Conservation (phyloP, 2,329 filamentous ascomycete species). For the Pestalotiopsis sp. region DNA sequence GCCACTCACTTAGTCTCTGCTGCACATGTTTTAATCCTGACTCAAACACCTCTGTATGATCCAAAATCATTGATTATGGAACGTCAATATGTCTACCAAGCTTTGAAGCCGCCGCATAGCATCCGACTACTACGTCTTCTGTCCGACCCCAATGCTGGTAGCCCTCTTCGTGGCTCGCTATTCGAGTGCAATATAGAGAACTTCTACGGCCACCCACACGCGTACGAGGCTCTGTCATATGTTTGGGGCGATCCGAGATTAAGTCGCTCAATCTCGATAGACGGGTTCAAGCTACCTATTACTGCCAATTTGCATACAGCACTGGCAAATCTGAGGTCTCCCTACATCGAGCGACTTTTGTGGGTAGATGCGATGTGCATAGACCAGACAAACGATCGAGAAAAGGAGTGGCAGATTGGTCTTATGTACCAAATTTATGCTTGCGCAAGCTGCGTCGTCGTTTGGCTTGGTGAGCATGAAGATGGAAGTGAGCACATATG, state of each 20-base stretch:
- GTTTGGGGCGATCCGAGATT: neutral
- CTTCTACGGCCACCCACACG: neutral
- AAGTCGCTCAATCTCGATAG: neutral
- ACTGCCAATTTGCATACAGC: neutral
- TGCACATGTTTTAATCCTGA: too few relatives aligned
- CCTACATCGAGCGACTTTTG: neutral
- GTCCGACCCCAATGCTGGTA: neutral
- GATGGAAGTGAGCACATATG: conserved; percentile 16
- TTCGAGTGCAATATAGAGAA: neutral
- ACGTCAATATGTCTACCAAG: neutral
- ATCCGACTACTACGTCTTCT: neutral
- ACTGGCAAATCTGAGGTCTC: neutral
- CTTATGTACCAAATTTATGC: conserved; percentile 25
- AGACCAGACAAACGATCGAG: conserved; percentile 21
- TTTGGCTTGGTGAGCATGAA: conserved; percentile 22
- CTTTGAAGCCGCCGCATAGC: neutral
- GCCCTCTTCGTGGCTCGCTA: neutral
- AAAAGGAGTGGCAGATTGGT: conserved; percentile 20
- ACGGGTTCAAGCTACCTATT: neutral
- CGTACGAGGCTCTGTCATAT: neutral
- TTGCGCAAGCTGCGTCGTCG: conserved; percentile 19
- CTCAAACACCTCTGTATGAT: too few relatives aligned
- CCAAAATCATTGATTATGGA: neutral
- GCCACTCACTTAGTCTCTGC: too few relatives aligned
- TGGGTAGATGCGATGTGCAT: conserved; percentile 26